These are phyloP conservation scores for Arthroderma sp. DNA, from an alignment of 2,329 filamentous ascomycete species.

Conservation along the genomic window DNA sequence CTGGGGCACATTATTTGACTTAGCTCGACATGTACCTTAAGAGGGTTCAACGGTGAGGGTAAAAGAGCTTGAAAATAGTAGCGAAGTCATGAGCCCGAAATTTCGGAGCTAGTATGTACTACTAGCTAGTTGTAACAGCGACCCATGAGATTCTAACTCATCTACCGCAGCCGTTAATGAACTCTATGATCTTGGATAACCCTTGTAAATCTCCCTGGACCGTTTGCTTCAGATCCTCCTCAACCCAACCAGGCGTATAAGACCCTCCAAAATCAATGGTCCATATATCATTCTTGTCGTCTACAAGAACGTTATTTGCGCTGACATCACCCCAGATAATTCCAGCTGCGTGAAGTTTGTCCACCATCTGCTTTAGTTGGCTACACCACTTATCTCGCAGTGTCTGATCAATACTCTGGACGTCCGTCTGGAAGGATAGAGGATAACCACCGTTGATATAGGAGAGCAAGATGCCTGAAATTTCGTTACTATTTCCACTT, in stretches of 20 bases:
- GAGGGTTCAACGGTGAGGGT: too few species aligned
- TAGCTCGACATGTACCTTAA: too few species aligned
- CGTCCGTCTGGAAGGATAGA: conserved; percentile 1
- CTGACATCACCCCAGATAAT: conserved; percentile 7
- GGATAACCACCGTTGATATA: conserved; percentile 3
- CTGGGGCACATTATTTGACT: too few species aligned
- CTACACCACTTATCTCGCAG: conserved; percentile 4
- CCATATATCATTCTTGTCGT: conserved; percentile 1
- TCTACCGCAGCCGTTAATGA: too few species aligned
- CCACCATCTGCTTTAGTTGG: conserved; percentile 1
- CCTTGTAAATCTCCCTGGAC: conserved; percentile 5
- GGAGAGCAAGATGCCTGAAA: conserved; percentile 6
- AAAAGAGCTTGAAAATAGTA: too few species aligned
- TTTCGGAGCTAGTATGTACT: too few species aligned
- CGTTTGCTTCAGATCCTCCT: neutral
- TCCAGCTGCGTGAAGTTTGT: neutral
- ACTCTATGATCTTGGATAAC: conserved; percentile 1
- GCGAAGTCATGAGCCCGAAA: too few species aligned
- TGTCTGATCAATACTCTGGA: neutral
- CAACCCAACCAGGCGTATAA: conserved; percentile 6
- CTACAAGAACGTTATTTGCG: conserved; percentile 1
- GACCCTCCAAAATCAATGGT: conserved; percentile 5
- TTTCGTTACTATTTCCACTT: conserved; percentile 2
- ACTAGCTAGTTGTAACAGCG: too few species aligned
- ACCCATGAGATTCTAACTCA: too few species aligned